Evolutionary conservation across 805 yeast genomes (phyloP).

Genomic region (Naumovozyma baii): DNA sequence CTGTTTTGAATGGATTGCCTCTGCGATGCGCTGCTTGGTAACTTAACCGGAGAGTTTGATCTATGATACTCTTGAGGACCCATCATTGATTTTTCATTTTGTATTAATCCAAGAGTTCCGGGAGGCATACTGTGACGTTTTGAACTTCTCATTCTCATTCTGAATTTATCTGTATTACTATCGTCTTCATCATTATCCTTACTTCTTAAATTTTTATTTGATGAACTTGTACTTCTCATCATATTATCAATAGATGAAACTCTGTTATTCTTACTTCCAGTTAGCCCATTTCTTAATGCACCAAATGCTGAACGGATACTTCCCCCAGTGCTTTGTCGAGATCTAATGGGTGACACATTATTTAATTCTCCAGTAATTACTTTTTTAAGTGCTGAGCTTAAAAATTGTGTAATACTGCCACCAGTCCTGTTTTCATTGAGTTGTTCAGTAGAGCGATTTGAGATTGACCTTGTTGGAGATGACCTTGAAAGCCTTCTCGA

Average conservation of each 20-base stretch:
- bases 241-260: neutral
- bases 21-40: conserved; percentile 2
- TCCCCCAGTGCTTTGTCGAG: conserved; percentile 22
- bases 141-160: neutral
- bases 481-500: conserved; percentile 1
- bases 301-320: conserved; percentile 16
- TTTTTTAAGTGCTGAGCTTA: conserved; percentile 13
- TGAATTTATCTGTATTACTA: neutral
- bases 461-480: conserved; percentile 1
- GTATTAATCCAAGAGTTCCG: conserved; percentile 4
- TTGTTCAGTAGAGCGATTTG: conserved; percentile 1
- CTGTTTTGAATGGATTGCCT: conserved; percentile 43
- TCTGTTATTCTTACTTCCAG: conserved; percentile 5
- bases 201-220: neutral
- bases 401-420: conserved; percentile 11
- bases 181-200: conserved; percentile 1
- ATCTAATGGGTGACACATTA: conserved; percentile 14
- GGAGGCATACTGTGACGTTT: conserved; percentile 4
- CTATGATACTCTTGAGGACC: conserved; percentile 6
- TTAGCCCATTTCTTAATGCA: conserved; percentile 11
- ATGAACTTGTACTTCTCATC: neutral
- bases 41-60: conserved; percentile 6
- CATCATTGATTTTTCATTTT: conserved; percentile 2
- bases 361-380: conserved; percentile 16
- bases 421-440: conserved; percentile 14